Evolutionary conservation across 306 rosid species (phyloP).

Genomic region (Canavalia ensiformis): DNA sequence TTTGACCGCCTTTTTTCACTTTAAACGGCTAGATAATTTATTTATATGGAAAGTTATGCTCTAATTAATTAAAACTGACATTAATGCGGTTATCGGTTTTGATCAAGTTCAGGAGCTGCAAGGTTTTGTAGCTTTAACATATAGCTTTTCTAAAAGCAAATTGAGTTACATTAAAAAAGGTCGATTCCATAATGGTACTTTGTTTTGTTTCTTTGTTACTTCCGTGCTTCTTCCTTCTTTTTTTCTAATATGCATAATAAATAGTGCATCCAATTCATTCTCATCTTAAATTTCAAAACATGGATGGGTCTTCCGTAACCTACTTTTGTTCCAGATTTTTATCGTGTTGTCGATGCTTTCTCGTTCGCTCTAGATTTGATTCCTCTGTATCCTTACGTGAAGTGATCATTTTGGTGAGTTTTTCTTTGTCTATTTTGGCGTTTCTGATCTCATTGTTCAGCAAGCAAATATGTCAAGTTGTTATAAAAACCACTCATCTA

Average conservation of each 20-base stretch:
- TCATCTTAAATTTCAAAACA: slow-evolving; percentile 1
- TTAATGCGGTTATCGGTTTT: slow-evolving; percentile 45
- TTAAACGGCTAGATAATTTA: not conserved
- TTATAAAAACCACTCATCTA: slow-evolving; percentile 2
- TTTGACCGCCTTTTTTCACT: not conserved
- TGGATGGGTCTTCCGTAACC: slow-evolving; percentile 39
- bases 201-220: slow-evolving; percentile 36
- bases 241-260: not conserved
- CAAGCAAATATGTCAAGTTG: not conserved
- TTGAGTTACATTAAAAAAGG: slow-evolving; percentile 43
- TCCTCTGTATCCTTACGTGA: slow-evolving; percentile 29
- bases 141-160: slow-evolving; percentile 43
- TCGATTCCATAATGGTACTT: slow-evolving; percentile 32
- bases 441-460: slow-evolving; percentile 17
- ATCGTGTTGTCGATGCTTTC: not conserved
- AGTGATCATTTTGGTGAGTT: not conserved
- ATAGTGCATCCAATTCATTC: slow-evolving; percentile 1
- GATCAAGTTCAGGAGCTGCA: slow-evolving; percentile 52
- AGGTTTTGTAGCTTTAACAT: slow-evolving; percentile 49
- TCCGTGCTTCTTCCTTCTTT: slow-evolving; percentile 11
- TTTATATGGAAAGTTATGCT: not conserved
- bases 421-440: slow-evolving; percentile 11
- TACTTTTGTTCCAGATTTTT: slow-evolving; percentile 40
- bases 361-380: slow-evolving; percentile 47
- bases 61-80: slow-evolving; percentile 11